Percentiles rank a stretch among this genome's conserved stretches.
These are phyloP conservation scores for Termitomyces sp. DNA, from an alignment of 1,284 basidiomycete genomes.

Conservation along the genomic window DNA sequence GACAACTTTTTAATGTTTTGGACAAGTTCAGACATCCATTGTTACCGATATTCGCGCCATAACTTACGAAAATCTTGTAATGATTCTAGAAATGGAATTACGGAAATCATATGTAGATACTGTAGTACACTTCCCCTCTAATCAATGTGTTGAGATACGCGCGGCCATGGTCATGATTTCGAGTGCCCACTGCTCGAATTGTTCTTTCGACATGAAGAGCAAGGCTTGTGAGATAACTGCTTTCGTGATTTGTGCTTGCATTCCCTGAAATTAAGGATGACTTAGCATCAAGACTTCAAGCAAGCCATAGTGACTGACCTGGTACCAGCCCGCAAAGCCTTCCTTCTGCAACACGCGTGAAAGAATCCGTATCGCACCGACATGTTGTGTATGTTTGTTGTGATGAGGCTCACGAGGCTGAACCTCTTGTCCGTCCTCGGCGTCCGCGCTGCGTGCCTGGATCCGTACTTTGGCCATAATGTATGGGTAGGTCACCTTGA, in stretches of 20 bases:
- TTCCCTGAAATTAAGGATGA: slow-evolving; percentile 50
- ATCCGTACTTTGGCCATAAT: slow-evolving; percentile 98
- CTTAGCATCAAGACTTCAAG: neutral
- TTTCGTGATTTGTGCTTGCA: slow-evolving; percentile 88
- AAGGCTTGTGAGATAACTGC: slow-evolving; percentile 83
- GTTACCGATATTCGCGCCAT: neutral
- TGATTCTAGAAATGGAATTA: neutral
- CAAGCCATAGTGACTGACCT: slow-evolving; percentile 46
- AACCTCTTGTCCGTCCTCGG: slow-evolving; percentile 41
- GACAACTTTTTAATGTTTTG: no score
- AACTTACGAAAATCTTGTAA: neutral
- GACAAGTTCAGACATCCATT: neutral
- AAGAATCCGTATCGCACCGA: slow-evolving; percentile 77
- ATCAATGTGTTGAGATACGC: slow-evolving; percentile 22
- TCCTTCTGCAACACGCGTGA: slow-evolving; percentile 68
- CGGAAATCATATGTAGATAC: neutral
- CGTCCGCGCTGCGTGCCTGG: slow-evolving; percentile 71
- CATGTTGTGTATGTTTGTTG: slow-evolving; percentile 42
- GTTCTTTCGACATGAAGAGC: slow-evolving; percentile 79
- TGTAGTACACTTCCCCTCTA: neutral
- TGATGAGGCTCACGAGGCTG: slow-evolving; percentile 32
- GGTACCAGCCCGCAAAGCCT: slow-evolving; percentile 91
- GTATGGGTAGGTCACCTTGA: slow-evolving; percentile 84
- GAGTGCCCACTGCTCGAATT: slow-evolving; percentile 76
- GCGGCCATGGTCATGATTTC: slow-evolving; percentile 52